These are phyloP conservation scores for Colletotrichum sp. DNA, from an alignment of 2,329 filamentous ascomycete species.

Conservation along the genomic window DNA sequence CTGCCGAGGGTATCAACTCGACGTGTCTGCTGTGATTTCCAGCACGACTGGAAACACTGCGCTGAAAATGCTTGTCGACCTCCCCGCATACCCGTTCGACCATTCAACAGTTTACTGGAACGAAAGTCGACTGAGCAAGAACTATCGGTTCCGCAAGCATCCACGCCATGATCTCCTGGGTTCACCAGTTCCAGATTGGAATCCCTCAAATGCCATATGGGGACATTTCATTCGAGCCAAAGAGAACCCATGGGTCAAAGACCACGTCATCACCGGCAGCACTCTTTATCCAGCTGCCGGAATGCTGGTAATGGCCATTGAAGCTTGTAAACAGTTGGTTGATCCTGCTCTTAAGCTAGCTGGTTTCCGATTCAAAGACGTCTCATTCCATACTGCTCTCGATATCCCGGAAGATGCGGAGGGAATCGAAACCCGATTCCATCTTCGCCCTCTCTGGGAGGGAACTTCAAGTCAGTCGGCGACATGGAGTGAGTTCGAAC, in stretches of 20 bases:
- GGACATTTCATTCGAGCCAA: conserved; percentile 25
- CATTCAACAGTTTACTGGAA: conserved; percentile 43
- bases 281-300: conserved; percentile 38
- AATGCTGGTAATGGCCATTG: not conserved
- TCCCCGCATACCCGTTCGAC: conserved; percentile 60
- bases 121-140: not conserved
- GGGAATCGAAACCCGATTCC: not conserved
- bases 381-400: not conserved
- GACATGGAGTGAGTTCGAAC: not conserved
- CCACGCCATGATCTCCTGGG: not conserved
- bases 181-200: not conserved
- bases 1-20: not conserved
- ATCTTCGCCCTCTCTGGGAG: not conserved
- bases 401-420: not conserved
- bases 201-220: conserved; percentile 33
- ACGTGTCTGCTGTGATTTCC: not conserved
- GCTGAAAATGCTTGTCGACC: conserved; percentile 34
- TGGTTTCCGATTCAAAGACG: not conserved
- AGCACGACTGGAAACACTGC: not conserved
- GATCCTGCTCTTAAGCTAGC: not conserved
- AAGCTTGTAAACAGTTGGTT: not conserved
- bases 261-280: conserved; percentile 35
- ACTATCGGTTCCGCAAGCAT: not conserved
- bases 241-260: conserved; percentile 39
- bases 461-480: not conserved